Percentiles rank a stretch among this genome's conserved stretches.
phyloP scores from a whole-genome alignment of 2,329 filamentous ascomycete species.

The Trichoderma arundinaceum region DNA sequence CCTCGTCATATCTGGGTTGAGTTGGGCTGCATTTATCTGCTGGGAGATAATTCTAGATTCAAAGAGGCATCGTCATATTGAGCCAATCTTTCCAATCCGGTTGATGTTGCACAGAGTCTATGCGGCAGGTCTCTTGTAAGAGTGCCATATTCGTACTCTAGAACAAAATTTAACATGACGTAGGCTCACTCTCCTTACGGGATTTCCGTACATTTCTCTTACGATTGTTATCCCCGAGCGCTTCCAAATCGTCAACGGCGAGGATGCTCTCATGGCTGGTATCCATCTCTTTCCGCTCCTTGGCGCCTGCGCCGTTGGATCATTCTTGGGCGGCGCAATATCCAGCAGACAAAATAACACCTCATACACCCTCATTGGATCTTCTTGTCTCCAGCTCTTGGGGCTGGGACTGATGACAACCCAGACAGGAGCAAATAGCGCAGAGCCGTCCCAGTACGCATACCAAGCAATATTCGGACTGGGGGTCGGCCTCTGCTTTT shows the following conservation, averaged over 20 bases:
- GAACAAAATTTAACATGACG: constrained; percentile 32
- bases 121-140: constrained; percentile 56
- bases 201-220: constrained; percentile 63
- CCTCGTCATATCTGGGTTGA: constrained; percentile 54
- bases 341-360: constrained; percentile 62
- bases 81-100: constrained; percentile 61
- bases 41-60: constrained; percentile 58
- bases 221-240: constrained; percentile 64
- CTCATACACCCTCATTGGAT: constrained; percentile 55
- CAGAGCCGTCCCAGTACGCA: constrained; percentile 54
- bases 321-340: constrained; percentile 59
- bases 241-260: constrained; percentile 63
- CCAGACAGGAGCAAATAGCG: constrained; percentile 43
- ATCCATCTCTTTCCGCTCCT: constrained; percentile 65
- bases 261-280: constrained; percentile 60
- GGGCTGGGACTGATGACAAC: constrained; percentile 59
- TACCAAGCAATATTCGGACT: constrained; percentile 63
- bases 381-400: constrained; percentile 58
- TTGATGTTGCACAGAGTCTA: constrained; percentile 58
- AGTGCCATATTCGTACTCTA: constrained; percentile 13
- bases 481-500: constrained; percentile 64
- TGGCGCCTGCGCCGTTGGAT: constrained; percentile 61
- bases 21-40: constrained; percentile 55
- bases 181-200: constrained; percentile 62
- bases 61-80: constrained; percentile 47